phyloP scores from a whole-genome alignment of 192 early-diverging fungal species.

The Coemansia asiatica region DNA sequence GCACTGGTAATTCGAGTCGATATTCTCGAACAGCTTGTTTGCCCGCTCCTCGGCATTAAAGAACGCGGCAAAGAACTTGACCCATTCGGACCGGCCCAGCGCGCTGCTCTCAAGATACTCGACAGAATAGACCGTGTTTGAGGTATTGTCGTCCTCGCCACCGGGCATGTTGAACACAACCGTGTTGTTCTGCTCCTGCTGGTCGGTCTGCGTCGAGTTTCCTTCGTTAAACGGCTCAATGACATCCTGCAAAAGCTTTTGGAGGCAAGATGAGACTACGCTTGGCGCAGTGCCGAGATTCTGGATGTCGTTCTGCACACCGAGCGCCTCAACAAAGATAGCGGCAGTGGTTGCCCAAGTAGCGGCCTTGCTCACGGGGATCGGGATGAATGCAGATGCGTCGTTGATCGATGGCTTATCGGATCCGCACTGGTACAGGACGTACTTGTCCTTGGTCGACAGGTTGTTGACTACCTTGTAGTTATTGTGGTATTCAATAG shows the following conservation, averaged over 20 bases:
- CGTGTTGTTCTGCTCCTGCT: conserved; percentile 34
- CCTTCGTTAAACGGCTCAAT: conserved; percentile 45
- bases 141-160: conserved; percentile 28
- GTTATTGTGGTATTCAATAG: conserved; percentile 49
- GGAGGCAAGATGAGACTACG: conserved; percentile 54
- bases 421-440: conserved; percentile 50
- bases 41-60: conserved; percentile 57
- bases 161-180: conserved; percentile 43
- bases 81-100: conserved; percentile 55
- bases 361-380: conserved; percentile 45
- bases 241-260: conserved; percentile 43
- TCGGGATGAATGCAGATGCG: conserved; percentile 29
- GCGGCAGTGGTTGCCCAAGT: conserved; percentile 46
- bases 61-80: conserved; percentile 57
- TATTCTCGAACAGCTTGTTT: conserved; percentile 39
- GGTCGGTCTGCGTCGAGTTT: conserved; percentile 31
- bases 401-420: conserved; percentile 27
- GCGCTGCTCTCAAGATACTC: conserved; percentile 43
- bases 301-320: conserved; percentile 41
- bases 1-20: conserved; percentile 55
- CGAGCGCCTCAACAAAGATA: conserved; percentile 53
- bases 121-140: conserved; percentile 36
- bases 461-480: conserved; percentile 55
- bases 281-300: conserved; percentile 47
- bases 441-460: conserved; percentile 46